Percentiles rank a stretch among this genome's conserved stretches.
These are phyloP conservation scores for Tricholomella constricta DNA, from an alignment of 768 basidiomycete genomes.

Conservation along the genomic window DNA sequence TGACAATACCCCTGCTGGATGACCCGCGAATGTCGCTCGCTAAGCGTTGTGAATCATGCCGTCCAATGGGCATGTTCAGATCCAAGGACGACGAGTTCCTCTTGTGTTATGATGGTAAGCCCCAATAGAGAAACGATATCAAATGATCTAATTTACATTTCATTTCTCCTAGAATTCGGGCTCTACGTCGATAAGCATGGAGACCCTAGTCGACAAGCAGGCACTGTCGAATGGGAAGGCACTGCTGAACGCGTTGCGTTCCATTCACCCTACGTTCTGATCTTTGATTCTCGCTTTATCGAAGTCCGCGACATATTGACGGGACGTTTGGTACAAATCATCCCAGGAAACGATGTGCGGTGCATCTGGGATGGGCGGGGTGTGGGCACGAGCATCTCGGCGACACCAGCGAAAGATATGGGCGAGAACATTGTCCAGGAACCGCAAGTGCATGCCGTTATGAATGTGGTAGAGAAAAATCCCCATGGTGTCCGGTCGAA, in stretches of 20 bases:
- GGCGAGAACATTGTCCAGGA: conserved; percentile 70
- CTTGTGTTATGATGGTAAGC: conserved; percentile 87
- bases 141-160: background rate
- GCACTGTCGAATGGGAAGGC: conserved; percentile 94
- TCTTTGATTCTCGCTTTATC: conserved; percentile 91
- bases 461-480: conserved; percentile 60
- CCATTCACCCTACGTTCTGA: conserved; percentile 87
- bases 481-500: conserved; percentile 42
- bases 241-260: conserved; percentile 89
- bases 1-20: conserved; percentile 85
- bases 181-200: conserved; percentile 95
- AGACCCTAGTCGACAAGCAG: conserved; percentile 72
- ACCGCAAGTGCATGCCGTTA: conserved; percentile 84
- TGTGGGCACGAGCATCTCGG: conserved; percentile 58
- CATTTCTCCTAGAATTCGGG: conserved; percentile 70
- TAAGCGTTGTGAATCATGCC: conserved; percentile 84
- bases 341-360: conserved; percentile 79
- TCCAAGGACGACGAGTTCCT: conserved; percentile 91
- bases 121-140: background rate
- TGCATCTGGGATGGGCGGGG: conserved; percentile 91
- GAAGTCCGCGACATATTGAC: conserved; percentile 87
- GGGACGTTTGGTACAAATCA: conserved; percentile 82
- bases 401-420: conserved; percentile 62
- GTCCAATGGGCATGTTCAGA: conserved; percentile 93
- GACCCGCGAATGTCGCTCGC: conserved; percentile 66